Base-by-base conservation (phyloP, 2,329 filamentous ascomycete species). In the Cytospora paraplurivora region DNA sequence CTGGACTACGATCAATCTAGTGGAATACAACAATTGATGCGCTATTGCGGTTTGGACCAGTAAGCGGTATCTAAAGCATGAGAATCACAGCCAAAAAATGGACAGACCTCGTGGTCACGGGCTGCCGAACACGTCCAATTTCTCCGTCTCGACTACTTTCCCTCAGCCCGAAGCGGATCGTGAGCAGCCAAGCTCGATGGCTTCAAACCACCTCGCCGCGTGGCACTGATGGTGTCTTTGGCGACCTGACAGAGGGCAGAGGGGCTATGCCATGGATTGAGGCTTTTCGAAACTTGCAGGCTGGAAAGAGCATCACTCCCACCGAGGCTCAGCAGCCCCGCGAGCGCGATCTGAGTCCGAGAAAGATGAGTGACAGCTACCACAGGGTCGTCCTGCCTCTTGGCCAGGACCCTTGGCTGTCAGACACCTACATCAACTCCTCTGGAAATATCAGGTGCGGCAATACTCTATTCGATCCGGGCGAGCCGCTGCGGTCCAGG, bases 401-500 rank as follows among this genome's bases (percentile, higher is more conserved):
- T 11, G 88, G 85, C 7, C 87, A 85, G 70, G 90, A 93, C 71
- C 88, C 89, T 58, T 93, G 88, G 88, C 78, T 93, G 13, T 82
- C 90, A 12, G 90, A 93, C 72, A 89, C 87, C 0, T 93, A 93
- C 71, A 84, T 92, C 71, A 93, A 93, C 74, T 84, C 89, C 1
- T 87, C 86, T 0, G 90, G 90, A 0, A 88, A 92, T 69, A 89
- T 93, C 68, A 82, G 88, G 81, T 84, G 73, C 74, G 84, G 41
- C 17, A 15, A 7, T 69, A 78, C 79, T 51, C 78, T 21, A 49
- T 21, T 10, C 5, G 32, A 12, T 32, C 21, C 15, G 15, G 15
- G 27, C 13, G 12, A 21, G 27, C 32, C 27, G 1, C 27, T 34
- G 27, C 6, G 32, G 7, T 49, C 27, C n/a, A 15, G 12, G 12